Conservation (phyloP, 2,329 filamentous ascomycete species). For the Cladosporium colombiae region DNA sequence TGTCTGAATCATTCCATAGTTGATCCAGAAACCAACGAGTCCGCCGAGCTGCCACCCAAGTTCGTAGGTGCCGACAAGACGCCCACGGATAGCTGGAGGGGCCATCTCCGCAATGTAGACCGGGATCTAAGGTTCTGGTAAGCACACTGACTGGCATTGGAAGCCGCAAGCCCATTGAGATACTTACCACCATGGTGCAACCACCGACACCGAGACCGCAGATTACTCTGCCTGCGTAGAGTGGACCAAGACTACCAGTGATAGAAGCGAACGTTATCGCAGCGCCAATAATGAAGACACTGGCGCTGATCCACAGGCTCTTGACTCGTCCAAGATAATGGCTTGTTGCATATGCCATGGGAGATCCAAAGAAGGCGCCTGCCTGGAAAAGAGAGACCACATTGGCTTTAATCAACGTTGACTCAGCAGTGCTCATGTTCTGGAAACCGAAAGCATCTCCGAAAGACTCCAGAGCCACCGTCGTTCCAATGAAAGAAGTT, state of each 20-base stretch:
- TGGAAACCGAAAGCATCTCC: constrained; percentile 64
- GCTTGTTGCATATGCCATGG: constrained; percentile 51
- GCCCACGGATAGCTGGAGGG: constrained; percentile 60
- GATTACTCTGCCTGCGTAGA: constrained; percentile 54
- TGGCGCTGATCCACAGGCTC: constrained; percentile 59
- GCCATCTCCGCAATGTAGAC: constrained; percentile 62
- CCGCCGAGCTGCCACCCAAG: constrained; percentile 25
- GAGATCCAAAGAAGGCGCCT: constrained; percentile 65
- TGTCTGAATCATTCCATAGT: constrained; percentile 32
- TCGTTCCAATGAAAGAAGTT: constrained; percentile 74
- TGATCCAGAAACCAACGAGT: constrained; percentile 36
- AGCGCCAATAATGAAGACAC: constrained; percentile 67
- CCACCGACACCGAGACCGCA: constrained; percentile 55
- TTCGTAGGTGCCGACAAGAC: constrained; percentile 25
- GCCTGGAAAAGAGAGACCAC: constrained; percentile 69
- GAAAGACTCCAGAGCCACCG: constrained; percentile 68
- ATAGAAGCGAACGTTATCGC: constrained; percentile 60
- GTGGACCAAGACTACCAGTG: constrained; percentile 48
- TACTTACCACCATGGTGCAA: constrained; percentile 51
- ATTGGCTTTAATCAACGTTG: constrained; percentile 48
- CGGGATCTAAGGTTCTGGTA: constrained; percentile 58
- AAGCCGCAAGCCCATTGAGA: no score
- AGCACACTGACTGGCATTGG: not conserved
- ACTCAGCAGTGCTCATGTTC: constrained; percentile 20
- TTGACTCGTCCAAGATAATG: constrained; percentile 65